Evolutionary conservation across 1,139 yeast genomes (phyloP), one percentile per base, ranked within the genome.

Genomic region (Suhomyces kunorum): DNA sequence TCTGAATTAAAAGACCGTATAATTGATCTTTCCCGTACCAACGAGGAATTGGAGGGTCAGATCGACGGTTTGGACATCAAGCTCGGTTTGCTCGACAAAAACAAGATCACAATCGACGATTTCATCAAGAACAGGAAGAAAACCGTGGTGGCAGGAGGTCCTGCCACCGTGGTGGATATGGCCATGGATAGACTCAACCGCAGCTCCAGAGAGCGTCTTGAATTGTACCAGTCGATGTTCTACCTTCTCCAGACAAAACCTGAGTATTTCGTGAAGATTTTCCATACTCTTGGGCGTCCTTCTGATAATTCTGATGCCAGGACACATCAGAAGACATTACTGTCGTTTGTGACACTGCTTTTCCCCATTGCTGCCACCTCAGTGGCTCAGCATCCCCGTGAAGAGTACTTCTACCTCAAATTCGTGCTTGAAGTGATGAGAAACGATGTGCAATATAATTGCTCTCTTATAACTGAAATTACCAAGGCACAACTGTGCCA

Each of bases 221-320:
- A 81, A 45, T 59, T 80, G 1, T 87, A 85, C 59, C 96, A 86
- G 53, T 83, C 87, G 7, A 59, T 92, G 41, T 83, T 92, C 52
- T 92, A 84, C 53, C 67, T 90, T 32, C 63, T 94, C 28, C 98
- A 94, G 58, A 87, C 96, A 0, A 88, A 87, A 54, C 89, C 96
- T 0, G 62, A 62, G 1, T 92, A 92, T 56, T 74, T 92, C 55
- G 74, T 82, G 1, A 67, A 82, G 22, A 61, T 81, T 43, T 56
- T 64, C 36, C 53, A 55, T 23, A 49, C 55, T 3, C 45, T 60
- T 31, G 53, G 55, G 3, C n/a, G 28, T 13, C 33, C 38, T 7
- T 15, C 29, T 3, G 32, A 29, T 4, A 9, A 23, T 7, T 48
- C 59, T 6, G 50, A 46, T 1, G 15, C 8, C n/a, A 14, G 17